These are phyloP conservation scores for Emiliania huxleyi DNA, from an alignment of 78 protist species.

Conservation along the genomic window DNA sequence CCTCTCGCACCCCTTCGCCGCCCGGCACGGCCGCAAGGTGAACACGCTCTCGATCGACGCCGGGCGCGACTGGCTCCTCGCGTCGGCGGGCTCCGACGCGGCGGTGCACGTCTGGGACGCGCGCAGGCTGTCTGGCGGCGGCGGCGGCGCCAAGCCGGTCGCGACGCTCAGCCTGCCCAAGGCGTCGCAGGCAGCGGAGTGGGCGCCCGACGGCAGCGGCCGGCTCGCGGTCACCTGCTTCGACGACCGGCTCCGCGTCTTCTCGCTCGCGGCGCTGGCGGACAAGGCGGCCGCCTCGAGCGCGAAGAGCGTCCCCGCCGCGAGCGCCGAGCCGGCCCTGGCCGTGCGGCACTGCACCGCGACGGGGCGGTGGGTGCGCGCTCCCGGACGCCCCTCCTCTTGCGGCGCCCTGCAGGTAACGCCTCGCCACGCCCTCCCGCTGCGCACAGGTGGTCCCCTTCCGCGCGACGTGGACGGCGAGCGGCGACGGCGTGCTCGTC, in stretches of 20 bases:
- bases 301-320: not conserved
- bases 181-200: not conserved
- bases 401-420: too few relatives aligned
- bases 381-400: too few relatives aligned
- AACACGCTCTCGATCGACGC: not conserved
- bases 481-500: not conserved
- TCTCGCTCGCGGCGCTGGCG: too few relatives aligned
- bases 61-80: not conserved
- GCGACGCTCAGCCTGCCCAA: not conserved
- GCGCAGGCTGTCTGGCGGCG: not conserved
- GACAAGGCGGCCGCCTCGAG: too few relatives aligned
- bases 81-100: not conserved
- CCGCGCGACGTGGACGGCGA: not conserved
- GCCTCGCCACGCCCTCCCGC: too few relatives aligned
- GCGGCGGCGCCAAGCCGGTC: not conserved
- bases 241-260: not conserved
- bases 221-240: not conserved
- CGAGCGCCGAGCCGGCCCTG: not conserved
- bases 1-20: too few relatives aligned
- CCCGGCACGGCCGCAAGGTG: not conserved
- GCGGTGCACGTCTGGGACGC: not conserved
- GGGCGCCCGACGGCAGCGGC: not conserved
- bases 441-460: slow-evolving; percentile 11
- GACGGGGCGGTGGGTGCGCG: slow-evolving; percentile 17
- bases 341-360: not conserved